A percentile compares a stretch with the other conserved stretches of the same genome.
Evolutionary conservation across 2,329 filamentous ascomycete species (phyloP).

Genomic region (Ciborinia camelliae): DNA sequence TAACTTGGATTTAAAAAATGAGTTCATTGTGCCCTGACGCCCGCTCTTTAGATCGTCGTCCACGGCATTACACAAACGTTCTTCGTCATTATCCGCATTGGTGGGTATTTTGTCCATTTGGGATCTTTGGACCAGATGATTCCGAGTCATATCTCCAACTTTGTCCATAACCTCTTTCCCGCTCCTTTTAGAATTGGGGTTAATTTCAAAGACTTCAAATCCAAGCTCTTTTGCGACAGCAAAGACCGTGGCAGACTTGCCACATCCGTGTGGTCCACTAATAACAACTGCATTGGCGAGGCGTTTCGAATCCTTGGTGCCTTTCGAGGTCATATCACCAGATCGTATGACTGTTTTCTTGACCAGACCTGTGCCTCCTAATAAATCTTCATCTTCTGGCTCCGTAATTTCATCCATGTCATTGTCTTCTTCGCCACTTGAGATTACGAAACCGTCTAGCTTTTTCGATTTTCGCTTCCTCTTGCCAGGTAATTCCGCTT

Average conservation of each 20-base stretch:
- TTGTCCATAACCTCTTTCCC: constrained; percentile 88
- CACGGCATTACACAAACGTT: constrained; percentile 44
- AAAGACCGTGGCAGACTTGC: constrained; percentile 90
- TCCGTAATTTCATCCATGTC: constrained; percentile 68
- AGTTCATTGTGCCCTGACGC: constrained; percentile 74
- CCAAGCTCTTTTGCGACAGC: constrained; percentile 88
- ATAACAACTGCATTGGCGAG: constrained; percentile 77
- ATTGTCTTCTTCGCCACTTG: constrained; percentile 70
- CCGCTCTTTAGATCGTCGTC: constrained; percentile 60
- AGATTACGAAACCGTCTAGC: constrained; percentile 75
- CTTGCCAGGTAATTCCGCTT: constrained; percentile 48
- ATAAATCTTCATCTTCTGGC: constrained; percentile 46
- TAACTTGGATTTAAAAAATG: constrained; percentile 68
- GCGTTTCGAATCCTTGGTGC: constrained; percentile 46
- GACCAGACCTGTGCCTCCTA: constrained; percentile 39
- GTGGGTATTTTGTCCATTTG: constrained; percentile 35
- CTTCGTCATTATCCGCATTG: constrained; percentile 36
- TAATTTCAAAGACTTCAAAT: constrained; percentile 95
- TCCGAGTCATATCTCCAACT: constrained; percentile 94
- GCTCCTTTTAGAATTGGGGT: constrained; percentile 75
- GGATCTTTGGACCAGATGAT: constrained; percentile 75
- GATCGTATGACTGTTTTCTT: constrained; percentile 56
- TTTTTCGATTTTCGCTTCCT: constrained; percentile 65
- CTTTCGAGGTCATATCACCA: constrained; percentile 39
- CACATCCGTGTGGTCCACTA: constrained; percentile 84